Evolutionary conservation across 257 asterid genomes (phyloP).

Genomic region (Striga asiatica): DNA sequence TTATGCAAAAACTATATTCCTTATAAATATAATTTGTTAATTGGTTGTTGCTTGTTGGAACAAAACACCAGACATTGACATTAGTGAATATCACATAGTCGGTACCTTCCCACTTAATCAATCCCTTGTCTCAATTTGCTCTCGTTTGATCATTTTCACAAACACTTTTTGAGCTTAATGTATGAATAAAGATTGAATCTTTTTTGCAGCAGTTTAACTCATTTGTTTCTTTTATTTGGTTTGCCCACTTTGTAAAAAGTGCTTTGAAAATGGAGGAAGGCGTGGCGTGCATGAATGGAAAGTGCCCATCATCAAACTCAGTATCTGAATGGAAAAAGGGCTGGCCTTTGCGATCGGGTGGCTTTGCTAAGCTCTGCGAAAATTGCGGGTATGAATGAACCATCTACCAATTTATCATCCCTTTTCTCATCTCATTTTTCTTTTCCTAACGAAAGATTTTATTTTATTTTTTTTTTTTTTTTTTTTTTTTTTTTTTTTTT

Average conservation of each 20-base stretch:
- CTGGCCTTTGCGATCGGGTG: constrained; percentile 79
- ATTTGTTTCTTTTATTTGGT: neutral
- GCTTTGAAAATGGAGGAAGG: constrained; percentile 26
- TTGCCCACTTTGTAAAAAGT: neutral
- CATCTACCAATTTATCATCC: neutral
- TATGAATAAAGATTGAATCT: too few relatives aligned
- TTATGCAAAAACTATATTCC: too few relatives aligned
- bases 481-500: neutral
- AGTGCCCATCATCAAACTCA: constrained; percentile 34
- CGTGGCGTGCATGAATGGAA: constrained; percentile 69
- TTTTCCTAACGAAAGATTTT: too few relatives aligned
- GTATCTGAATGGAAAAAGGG: constrained; percentile 55
- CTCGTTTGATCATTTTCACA: neutral
- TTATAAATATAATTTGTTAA: too few relatives aligned
- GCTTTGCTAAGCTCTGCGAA: constrained; percentile 59
- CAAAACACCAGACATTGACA: too few relatives aligned
- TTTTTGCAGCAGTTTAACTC: constrained; percentile 3
- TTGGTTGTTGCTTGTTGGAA: too few relatives aligned
- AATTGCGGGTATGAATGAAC: constrained; percentile 54
- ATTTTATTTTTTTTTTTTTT: too few relatives aligned
- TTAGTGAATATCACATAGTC: too few relatives aligned
- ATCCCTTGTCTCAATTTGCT: constrained; percentile 7
- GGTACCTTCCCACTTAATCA: constrained; percentile 25
- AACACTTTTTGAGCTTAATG: too few relatives aligned
- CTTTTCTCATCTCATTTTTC: too few relatives aligned